Conservation (phyloP, 768 basidiomycete genomes). For the Naematelia encephala region DNA sequence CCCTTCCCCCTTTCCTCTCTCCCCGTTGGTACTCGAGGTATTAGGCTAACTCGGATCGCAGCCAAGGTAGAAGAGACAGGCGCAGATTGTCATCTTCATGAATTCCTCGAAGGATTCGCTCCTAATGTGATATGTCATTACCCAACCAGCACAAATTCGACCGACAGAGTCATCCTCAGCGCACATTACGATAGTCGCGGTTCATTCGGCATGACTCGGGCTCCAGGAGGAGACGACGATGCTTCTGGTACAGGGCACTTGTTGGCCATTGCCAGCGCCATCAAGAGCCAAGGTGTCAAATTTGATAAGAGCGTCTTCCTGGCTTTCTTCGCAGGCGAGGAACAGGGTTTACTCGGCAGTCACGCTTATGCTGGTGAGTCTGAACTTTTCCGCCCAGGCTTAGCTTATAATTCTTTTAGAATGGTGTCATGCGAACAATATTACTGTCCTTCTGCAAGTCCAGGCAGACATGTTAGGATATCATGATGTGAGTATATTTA, state of each 20-base stretch:
- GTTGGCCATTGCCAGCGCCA: constrained; percentile 74
- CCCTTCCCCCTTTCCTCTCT: not conserved
- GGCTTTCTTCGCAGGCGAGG: constrained; percentile 83
- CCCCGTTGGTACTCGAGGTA: not conserved
- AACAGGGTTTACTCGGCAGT: constrained; percentile 80
- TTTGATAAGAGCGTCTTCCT: constrained; percentile 78
- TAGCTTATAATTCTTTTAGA: too few relatives aligned
- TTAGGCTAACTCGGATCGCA: constrained; percentile 1
- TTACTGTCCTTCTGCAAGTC: constrained; percentile 74
- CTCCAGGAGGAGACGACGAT: constrained; percentile 66
- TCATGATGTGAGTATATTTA: constrained; percentile 57
- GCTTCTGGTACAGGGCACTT: constrained; percentile 66
- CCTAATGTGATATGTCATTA: constrained; percentile 82
- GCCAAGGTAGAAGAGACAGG: constrained; percentile 65
- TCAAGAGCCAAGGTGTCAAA: constrained; percentile 62
- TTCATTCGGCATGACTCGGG: constrained; percentile 71
- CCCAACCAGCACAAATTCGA: constrained; percentile 59
- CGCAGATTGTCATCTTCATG: constrained; percentile 64
- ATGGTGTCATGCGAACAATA: constrained; percentile 59
- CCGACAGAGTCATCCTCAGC: constrained; percentile 68
- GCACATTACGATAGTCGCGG: constrained; percentile 91
- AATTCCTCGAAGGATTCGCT: constrained; percentile 69
- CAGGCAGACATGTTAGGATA: constrained; percentile 94
- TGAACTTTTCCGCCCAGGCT: too few relatives aligned
- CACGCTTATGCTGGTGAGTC: constrained; percentile 70